Conservation (phyloP, 257 asterid genomes). For the Solanum bulbocastanum region DNA sequence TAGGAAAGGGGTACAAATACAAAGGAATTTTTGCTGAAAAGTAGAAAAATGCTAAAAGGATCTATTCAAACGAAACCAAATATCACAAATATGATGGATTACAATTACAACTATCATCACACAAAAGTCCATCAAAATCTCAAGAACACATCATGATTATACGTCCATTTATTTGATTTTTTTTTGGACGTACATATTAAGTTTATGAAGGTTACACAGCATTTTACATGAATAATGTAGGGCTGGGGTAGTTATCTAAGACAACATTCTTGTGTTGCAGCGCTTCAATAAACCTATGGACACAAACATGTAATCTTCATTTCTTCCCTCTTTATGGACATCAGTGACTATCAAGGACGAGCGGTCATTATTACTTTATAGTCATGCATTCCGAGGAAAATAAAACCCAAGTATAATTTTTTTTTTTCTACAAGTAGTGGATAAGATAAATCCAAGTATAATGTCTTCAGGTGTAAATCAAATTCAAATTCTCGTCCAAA, state of each 20-base stretch:
- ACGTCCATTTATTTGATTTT: neutral
- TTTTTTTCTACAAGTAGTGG: neutral
- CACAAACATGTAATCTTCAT: neutral
- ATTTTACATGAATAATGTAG: neutral
- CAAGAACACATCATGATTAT: neutral
- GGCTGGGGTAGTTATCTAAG: neutral
- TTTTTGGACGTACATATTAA: neutral
- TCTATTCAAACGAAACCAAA: neutral
- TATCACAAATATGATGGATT: neutral
- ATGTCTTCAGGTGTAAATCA: neutral
- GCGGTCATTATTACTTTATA: neutral
- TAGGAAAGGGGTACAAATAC: slow-evolving; percentile 17
- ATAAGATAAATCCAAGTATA: neutral
- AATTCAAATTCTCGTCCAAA: neutral
- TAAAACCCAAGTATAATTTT: neutral
- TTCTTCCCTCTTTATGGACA: neutral
- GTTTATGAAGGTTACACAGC: neutral
- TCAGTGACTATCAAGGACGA: neutral
- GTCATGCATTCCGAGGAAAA: neutral
- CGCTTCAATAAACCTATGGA: neutral
- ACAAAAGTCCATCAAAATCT: neutral
- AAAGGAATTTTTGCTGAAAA: slow-evolving; percentile 25
- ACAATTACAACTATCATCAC: neutral
- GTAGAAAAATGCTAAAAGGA: neutral
- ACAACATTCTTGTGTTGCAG: neutral